phyloP scores from a whole-genome alignment of 495 filamentous ascomycete genomes.

The Aspergillus wentii region DNA sequence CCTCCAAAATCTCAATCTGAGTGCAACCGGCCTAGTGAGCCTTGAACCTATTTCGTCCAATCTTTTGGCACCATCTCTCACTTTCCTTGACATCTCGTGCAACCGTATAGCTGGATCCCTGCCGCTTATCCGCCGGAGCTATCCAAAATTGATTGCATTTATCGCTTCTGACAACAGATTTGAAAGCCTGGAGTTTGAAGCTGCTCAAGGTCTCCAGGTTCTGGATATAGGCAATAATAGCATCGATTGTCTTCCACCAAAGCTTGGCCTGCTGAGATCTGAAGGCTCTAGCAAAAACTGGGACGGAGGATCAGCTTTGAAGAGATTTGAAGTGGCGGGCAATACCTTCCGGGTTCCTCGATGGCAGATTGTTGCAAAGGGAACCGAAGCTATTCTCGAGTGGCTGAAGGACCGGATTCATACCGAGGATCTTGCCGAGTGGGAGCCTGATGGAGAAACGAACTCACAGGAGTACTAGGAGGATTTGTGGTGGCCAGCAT shows the following conservation, averaged over 20 bases:
- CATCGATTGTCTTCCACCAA: slow-evolving; percentile 69
- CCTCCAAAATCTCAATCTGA: slow-evolving; percentile 70
- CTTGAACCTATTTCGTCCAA: slow-evolving; percentile 57
- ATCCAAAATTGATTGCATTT: slow-evolving; percentile 62
- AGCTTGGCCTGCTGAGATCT: slow-evolving; percentile 64
- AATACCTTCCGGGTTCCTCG: slow-evolving; percentile 85
- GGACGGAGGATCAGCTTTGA: slow-evolving; percentile 35
- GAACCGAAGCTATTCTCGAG: slow-evolving; percentile 78
- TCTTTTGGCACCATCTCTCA: slow-evolving; percentile 65
- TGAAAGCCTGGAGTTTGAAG: slow-evolving; percentile 63
- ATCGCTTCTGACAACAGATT: slow-evolving; percentile 74
- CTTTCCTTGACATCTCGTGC: slow-evolving; percentile 71
- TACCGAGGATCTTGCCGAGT: slow-evolving; percentile 48
- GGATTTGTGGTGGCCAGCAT: too few relatives aligned
- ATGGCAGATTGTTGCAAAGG: slow-evolving; percentile 79
- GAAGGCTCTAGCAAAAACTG: slow-evolving; percentile 39
- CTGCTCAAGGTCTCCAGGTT: slow-evolving; percentile 66
- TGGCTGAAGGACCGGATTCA: slow-evolving; percentile 80
- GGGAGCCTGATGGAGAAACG: slow-evolving; percentile 24
- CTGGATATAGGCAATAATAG: slow-evolving; percentile 82
- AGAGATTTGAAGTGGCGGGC: slow-evolving; percentile 62
- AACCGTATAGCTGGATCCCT: slow-evolving; percentile 69
- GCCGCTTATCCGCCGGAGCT: slow-evolving; percentile 49
- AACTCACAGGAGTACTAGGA: slow-evolving; percentile 3
- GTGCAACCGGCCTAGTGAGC: slow-evolving; percentile 60